These are phyloP conservation scores for Fonsecaea pedrosoi DNA, from an alignment of 2,329 filamentous ascomycete genomes.

Conservation along the genomic window DNA sequence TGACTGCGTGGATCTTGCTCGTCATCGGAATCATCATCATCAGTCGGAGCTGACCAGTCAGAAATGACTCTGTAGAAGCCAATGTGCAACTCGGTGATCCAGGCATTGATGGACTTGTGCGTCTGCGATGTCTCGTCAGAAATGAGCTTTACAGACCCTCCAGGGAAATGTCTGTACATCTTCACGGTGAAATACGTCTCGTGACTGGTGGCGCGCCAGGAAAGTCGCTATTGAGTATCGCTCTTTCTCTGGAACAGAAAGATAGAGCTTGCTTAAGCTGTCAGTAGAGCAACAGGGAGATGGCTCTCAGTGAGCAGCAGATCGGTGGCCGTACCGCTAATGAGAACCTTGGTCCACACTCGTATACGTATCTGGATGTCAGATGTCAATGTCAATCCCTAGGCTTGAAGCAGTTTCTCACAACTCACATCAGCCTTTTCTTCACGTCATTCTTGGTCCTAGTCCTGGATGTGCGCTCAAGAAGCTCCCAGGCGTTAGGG, in stretches of 20 bases:
- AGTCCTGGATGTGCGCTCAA: neutral
- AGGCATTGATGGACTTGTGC: neutral
- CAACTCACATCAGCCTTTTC: neutral
- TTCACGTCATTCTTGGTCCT: slow-evolving; percentile 1
- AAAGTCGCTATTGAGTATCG: neutral
- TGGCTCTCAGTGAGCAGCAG: neutral
- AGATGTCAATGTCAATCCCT: neutral
- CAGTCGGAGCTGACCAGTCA: neutral
- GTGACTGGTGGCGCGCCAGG: neutral
- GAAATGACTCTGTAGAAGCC: neutral
- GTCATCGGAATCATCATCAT: neutral
- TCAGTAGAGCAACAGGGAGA: neutral
- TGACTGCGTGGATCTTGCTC: neutral
- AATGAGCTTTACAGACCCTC: neutral
- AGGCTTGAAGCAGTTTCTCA: neutral
- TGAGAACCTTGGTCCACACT: neutral
- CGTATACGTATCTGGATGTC: neutral
- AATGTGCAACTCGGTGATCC: neutral
- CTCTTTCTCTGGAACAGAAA: neutral
- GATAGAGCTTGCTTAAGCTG: neutral
- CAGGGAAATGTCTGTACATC: neutral
- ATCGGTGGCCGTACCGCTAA: neutral
- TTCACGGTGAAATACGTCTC: neutral
- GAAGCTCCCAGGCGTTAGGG: neutral
- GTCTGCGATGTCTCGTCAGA: neutral